Percentiles rank a stretch among this genome's conserved stretches.
These are phyloP conservation scores for Russula ochroleuca DNA, from an alignment of 768 basidiomycete genomes.

Conservation along the genomic window DNA sequence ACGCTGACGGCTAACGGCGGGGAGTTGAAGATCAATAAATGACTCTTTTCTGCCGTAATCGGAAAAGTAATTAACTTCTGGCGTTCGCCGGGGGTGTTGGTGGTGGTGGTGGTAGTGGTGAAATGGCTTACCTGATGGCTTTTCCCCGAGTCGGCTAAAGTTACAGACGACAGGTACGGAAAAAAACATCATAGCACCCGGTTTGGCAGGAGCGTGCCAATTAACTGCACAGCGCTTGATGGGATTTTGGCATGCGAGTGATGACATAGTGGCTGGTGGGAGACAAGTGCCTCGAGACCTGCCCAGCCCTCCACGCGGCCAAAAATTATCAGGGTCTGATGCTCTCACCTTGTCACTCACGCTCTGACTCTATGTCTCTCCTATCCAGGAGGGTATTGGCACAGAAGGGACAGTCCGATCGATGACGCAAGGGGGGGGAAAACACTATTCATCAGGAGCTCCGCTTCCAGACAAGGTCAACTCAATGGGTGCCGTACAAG, in stretches of 20 bases:
- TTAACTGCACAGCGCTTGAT: slow-evolving; percentile 11
- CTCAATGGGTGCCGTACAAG: slow-evolving; percentile 9
- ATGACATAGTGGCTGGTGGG: slow-evolving; percentile 20
- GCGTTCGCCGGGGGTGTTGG: slow-evolving; percentile 12
- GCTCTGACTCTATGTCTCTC: too few species aligned
- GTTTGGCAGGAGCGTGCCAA: slow-evolving; percentile 16
- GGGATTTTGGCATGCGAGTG: not conserved
- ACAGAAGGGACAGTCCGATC: not conserved
- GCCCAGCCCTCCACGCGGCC: slow-evolving; percentile 22
- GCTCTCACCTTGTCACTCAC: not conserved
- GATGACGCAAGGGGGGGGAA: not conserved
- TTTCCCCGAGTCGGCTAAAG: slow-evolving; percentile 10
- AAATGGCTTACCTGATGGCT: slow-evolving; percentile 17
- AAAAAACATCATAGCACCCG: slow-evolving; percentile 9
- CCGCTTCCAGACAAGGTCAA: slow-evolving; percentile 4
- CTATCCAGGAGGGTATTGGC: not conserved
- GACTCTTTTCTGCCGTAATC: slow-evolving; percentile 19
- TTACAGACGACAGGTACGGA: not conserved
- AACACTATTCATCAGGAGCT: slow-evolving; percentile 1
- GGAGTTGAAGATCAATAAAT: slow-evolving; percentile 19
- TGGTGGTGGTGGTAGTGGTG: not conserved
- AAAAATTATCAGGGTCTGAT: slow-evolving; percentile 6
- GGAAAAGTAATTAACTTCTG: slow-evolving; percentile 21
- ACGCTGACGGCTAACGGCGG: slow-evolving; percentile 17
- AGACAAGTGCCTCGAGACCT: slow-evolving; percentile 14